These are phyloP conservation scores for Yamadazyma oceani DNA, from an alignment of 1,139 yeast species.

Conservation along the genomic window DNA sequence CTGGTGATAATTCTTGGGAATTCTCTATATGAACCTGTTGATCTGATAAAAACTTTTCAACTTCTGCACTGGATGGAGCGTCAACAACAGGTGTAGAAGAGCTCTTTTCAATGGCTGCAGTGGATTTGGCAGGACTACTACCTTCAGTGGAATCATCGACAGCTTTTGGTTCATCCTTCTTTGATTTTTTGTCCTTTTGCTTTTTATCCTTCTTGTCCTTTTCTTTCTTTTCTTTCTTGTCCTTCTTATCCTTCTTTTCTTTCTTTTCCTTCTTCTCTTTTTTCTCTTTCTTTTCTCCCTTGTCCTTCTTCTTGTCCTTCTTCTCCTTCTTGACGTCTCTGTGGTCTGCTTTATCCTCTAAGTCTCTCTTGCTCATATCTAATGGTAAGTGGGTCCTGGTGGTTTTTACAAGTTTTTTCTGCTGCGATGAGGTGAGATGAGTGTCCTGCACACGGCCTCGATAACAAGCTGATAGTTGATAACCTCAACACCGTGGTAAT, in stretches of 20 bases:
- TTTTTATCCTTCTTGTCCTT: slow-evolving; percentile 42
- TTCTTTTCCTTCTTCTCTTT: slow-evolving; percentile 21
- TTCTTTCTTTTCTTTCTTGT: slow-evolving; percentile 40
- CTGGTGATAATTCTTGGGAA: slow-evolving; percentile 58
- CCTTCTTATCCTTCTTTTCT: slow-evolving; percentile 27
- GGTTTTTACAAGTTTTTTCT: neutral
- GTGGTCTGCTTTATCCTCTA: slow-evolving; percentile 28
- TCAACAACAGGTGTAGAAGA: neutral
- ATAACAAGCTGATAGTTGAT: neutral
- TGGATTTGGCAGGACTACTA: slow-evolving; percentile 18
- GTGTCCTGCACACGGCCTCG: neutral
- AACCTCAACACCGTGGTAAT: neutral
- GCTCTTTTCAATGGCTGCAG: neutral
- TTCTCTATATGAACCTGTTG: slow-evolving; percentile 85
- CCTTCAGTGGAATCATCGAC: slow-evolving; percentile 5
- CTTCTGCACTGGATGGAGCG: slow-evolving; percentile 48
- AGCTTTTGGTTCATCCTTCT: slow-evolving; percentile 7
- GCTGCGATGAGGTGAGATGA: neutral
- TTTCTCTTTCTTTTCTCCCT: slow-evolving; percentile 21
- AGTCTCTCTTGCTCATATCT: slow-evolving; percentile 23
- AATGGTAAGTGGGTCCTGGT: too few relatives aligned
- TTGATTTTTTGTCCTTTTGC: slow-evolving; percentile 46
- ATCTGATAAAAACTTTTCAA: slow-evolving; percentile 60
- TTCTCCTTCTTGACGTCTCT: slow-evolving; percentile 39
- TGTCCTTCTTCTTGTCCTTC: slow-evolving; percentile 36